Percentiles rank a stretch among this genome's conserved stretches.
Conservation (phyloP, 768 basidiomycete species). For the Strobilomyces confusus region DNA sequence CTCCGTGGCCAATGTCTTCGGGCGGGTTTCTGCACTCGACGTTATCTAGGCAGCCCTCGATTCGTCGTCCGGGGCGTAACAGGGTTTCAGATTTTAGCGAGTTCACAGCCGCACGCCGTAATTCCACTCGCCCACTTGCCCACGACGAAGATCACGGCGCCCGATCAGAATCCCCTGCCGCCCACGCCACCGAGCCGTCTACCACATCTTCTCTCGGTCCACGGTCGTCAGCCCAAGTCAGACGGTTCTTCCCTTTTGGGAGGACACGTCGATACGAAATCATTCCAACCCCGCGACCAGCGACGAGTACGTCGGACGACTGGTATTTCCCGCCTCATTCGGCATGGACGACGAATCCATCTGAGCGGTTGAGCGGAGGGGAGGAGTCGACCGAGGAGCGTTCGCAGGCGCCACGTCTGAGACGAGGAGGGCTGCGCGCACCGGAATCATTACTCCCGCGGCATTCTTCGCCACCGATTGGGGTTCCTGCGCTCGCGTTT, state of each 20-base stretch:
- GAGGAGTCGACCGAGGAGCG: constrained; percentile 36
- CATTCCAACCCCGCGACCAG: constrained; percentile 30
- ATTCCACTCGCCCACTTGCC: constrained; percentile 36
- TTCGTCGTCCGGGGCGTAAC: constrained; percentile 54
- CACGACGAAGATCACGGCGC: constrained; percentile 24
- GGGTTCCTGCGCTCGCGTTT: constrained; percentile 21
- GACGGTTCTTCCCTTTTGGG: constrained; percentile 58
- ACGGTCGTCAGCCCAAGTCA: constrained; percentile 25
- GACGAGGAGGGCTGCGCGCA: constrained; percentile 63
- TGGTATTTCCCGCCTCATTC: constrained; percentile 31
- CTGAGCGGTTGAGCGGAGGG: constrained; percentile 20
- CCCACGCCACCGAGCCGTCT: background rate
- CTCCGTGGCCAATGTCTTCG: constrained; percentile 23
- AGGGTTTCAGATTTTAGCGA: constrained; percentile 69
- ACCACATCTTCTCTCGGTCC: constrained; percentile 8
- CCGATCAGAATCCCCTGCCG: constrained; percentile 9
- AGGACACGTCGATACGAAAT: constrained; percentile 42
- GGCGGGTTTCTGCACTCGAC: constrained; percentile 25
- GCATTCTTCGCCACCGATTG: constrained; percentile 36
- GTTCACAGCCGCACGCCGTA: constrained; percentile 63
- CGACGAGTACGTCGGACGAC: constrained; percentile 28
- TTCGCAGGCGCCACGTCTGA: constrained; percentile 46
- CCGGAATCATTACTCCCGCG: constrained; percentile 57
- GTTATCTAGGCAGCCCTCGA: constrained; percentile 54
- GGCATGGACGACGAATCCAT: constrained; percentile 14